Evolutionary conservation across 108 stramenopile genomes (phyloP).

Genomic region (Fistulifera pelliculosa): DNA sequence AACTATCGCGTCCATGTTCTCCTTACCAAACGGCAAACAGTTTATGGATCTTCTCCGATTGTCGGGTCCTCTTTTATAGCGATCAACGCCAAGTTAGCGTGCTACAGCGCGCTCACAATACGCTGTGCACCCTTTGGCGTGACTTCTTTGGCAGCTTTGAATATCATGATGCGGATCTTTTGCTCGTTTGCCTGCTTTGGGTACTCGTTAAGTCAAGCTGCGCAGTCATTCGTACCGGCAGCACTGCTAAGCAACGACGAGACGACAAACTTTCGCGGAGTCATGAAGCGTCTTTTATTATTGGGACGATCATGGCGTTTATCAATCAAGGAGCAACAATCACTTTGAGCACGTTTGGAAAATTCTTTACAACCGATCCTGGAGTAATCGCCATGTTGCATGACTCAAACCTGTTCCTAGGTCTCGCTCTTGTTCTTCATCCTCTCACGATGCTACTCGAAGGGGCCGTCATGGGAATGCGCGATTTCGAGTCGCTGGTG

Average conservation of each 20-base stretch:
- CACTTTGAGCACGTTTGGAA: conserved; percentile 22
- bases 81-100: conserved; percentile 63
- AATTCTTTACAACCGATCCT: conserved; percentile 45
- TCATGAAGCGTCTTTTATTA: conserved; percentile 16
- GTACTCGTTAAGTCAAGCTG: conserved; percentile 74
- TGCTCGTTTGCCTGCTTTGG: conserved; percentile 91
- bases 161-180: conserved; percentile 82
- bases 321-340: conserved; percentile 7
- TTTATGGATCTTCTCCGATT: conserved; percentile 50
- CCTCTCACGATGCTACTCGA: conserved; percentile 72
- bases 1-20: conserved; percentile 22
- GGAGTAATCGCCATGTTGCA: conserved; percentile 46
- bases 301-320: conserved; percentile 15
- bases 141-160: conserved; percentile 70
- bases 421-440: conserved; percentile 46
- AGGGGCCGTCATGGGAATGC: conserved; percentile 57
- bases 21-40: conserved; percentile 43
- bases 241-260: conserved; percentile 33
- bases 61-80: conserved; percentile 83
- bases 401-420: conserved; percentile 27
- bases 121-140: conserved; percentile 68
- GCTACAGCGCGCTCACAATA: conserved; percentile 72
- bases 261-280: conserved; percentile 8
- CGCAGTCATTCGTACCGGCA: conserved; percentile 84
- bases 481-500: conserved; percentile 49